Evolutionary conservation across 2,329 filamentous ascomycete species (phyloP).

Genomic region (Fusarium sp.): DNA sequence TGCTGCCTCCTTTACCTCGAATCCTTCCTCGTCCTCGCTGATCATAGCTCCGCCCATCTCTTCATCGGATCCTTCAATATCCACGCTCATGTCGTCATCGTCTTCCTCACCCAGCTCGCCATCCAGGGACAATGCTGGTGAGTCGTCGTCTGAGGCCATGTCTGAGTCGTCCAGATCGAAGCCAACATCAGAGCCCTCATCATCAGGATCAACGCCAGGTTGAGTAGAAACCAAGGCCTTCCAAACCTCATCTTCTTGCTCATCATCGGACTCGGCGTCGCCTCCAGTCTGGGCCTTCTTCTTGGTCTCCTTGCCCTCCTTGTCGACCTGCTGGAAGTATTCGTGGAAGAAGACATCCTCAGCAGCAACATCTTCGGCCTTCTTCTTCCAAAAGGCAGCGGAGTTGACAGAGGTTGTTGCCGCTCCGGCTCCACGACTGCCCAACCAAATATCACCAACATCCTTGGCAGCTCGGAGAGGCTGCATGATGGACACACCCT

Average conservation of each 20-base stretch:
- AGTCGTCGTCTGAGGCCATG: constrained; percentile 65
- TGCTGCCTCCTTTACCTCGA: constrained; percentile 77
- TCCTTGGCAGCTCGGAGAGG: constrained; percentile 74
- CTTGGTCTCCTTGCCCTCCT: constrained; percentile 67
- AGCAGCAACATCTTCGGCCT: constrained; percentile 85
- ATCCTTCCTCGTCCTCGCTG: constrained; percentile 59
- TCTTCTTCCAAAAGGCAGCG: constrained; percentile 92
- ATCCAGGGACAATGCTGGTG: constrained; percentile 55
- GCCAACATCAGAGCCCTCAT: constrained; percentile 66
- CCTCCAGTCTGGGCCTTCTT: constrained; percentile 63
- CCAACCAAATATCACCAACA: constrained; percentile 70
- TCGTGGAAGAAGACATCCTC: constrained; percentile 99
- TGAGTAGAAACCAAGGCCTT: constrained; percentile 87
- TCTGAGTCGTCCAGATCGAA: constrained; percentile 65
- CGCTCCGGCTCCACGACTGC: constrained; percentile 63
- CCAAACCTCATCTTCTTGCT: constrained; percentile 88
- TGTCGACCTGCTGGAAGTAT: constrained; percentile 87
- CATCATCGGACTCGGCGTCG: constrained; percentile 67
- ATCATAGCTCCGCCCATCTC: constrained; percentile 62
- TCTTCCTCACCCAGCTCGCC: constrained; percentile 65
- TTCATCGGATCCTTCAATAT: constrained; percentile 60
- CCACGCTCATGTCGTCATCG: constrained; percentile 58
- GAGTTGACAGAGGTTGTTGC: constrained; percentile 76
- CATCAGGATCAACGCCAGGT: constrained; percentile 71
- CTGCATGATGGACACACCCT: constrained; percentile 96